These are phyloP conservation scores for Capronia coronata DNA, from an alignment of 2,329 filamentous ascomycete species.

Conservation along the genomic window DNA sequence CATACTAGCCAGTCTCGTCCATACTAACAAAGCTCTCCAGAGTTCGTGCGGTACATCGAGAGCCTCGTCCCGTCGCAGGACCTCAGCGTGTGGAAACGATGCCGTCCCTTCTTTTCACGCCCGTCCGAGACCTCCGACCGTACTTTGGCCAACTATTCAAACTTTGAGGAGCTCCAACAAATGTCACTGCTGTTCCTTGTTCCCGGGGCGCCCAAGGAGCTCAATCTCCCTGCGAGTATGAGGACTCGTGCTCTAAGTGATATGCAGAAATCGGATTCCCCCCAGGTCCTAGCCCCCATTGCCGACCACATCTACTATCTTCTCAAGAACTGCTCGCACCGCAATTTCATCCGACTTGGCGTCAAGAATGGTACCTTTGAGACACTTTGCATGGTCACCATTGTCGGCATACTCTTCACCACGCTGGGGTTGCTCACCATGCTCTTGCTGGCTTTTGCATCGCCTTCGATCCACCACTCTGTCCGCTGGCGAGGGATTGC, in stretches of 20 bases:
- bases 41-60: constrained; percentile 11
- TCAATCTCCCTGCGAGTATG: constrained; percentile 16
- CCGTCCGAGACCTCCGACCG: constrained; percentile 3
- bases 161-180: constrained; percentile 13
- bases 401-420: constrained; percentile 16
- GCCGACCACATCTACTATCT: constrained; percentile 22
- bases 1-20: neutral
- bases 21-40: constrained; percentile 9
- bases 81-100: constrained; percentile 7
- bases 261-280: constrained; percentile 10
- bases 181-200: constrained; percentile 11
- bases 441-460: constrained; percentile 17
- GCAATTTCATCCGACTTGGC: constrained; percentile 22
- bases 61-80: constrained; percentile 5
- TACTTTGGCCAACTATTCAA: neutral
- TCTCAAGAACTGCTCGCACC: constrained; percentile 21
- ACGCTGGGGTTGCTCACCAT: constrained; percentile 16
- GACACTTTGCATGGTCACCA: constrained; percentile 22
- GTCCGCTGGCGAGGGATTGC: constrained; percentile 16
- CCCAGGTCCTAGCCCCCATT: constrained; percentile 7
- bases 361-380: constrained; percentile 24
- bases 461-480: constrained; percentile 21
- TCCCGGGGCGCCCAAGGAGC: constrained; percentile 10
- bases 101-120: constrained; percentile 5
- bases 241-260: constrained; percentile 8